Evolutionary conservation across 2,329 filamentous ascomycete species (phyloP).

Genomic region (Parastagonospora avenae): DNA sequence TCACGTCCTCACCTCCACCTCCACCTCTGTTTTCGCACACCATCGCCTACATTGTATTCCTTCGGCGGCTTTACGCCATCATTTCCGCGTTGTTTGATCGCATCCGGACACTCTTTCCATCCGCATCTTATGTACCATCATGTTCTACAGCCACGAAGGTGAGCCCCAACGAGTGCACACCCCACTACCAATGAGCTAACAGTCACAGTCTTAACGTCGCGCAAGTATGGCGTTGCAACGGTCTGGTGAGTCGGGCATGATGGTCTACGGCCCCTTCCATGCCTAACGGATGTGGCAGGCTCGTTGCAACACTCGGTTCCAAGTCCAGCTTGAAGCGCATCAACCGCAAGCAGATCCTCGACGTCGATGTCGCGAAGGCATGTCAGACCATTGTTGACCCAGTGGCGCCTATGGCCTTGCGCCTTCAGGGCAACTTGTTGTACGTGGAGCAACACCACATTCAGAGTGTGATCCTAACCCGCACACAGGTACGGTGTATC

Average conservation of each 20-base stretch:
- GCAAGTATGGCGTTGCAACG: conserved; percentile 90
- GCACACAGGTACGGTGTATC: conserved; percentile 68
- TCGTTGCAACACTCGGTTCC: conserved; percentile 84
- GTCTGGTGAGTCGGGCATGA: conserved; percentile 71
- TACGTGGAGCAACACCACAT: conserved; percentile 43
- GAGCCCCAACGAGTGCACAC: conserved; percentile 39
- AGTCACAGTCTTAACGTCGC: conserved; percentile 72
- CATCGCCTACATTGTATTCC: neutral
- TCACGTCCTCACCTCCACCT: conserved; percentile 2
- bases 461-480: conserved; percentile 13
- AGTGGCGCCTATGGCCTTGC: conserved; percentile 84
- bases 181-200: conserved; percentile 24
- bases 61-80: neutral
- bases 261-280: neutral
- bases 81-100: conserved; percentile 4
- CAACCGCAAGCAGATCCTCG: conserved; percentile 82
- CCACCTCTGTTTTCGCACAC: neutral
- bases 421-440: conserved; percentile 88
- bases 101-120: conserved; percentile 1
- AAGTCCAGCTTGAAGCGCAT: conserved; percentile 74
- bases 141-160: conserved; percentile 99
- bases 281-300: conserved; percentile 62
- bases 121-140: conserved; percentile 48
- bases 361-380: conserved; percentile 84
- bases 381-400: conserved; percentile 87